Base-by-base conservation (phyloP, 169 alveolate species). In the Perkinsus chesapeaki region DNA sequence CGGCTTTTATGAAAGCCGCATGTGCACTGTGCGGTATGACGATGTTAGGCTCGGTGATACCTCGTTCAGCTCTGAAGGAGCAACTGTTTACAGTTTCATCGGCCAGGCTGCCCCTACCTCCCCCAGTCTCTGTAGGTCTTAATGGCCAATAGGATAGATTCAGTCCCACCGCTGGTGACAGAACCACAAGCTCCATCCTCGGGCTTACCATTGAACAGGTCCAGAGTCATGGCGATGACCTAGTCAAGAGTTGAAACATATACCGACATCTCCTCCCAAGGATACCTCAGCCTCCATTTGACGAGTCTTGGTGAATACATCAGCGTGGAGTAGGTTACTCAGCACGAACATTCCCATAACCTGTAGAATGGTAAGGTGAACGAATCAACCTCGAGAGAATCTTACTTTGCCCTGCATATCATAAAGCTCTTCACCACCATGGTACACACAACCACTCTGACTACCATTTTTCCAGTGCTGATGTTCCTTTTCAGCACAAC, bases 91-190 rank as follows among this genome's bases (percentile, higher is more conserved):
- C 12, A 60, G 37, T 60, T 7, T 20, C 82, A 7, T 20, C 12
- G 12, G 82, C 82, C 82, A 0, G 82, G 12, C 36, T 94, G 39
- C 48, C 48, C 27, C 31, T 60, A 60, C 93, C 94, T 93, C 39
- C 92, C 98, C 95, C 97, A 96, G 39, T 95, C 93, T 39, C 97
- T 94, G 92, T 97, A 96, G 37, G 97, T 97, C 48, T 96, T 93
- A 92, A 96, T 94, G 39, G 97, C 97, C 91, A 95, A 39, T 39
- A 96, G 48, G 39, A 96, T 94, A n/a, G 96, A 93, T 95, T 97
- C 98, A 5, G 97, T 97, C 48, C 98, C 98, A 20, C 98, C 97
- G 43, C 96, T 92, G 73, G 98, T 97, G 0, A 96, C 92, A 1
- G 96, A 43, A 3, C 98, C 98, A 92, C 96, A 96, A 19, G 96